phyloP scores from a whole-genome alignment of 257 asterid genomes.

The Orobanche coerulescens region DNA sequence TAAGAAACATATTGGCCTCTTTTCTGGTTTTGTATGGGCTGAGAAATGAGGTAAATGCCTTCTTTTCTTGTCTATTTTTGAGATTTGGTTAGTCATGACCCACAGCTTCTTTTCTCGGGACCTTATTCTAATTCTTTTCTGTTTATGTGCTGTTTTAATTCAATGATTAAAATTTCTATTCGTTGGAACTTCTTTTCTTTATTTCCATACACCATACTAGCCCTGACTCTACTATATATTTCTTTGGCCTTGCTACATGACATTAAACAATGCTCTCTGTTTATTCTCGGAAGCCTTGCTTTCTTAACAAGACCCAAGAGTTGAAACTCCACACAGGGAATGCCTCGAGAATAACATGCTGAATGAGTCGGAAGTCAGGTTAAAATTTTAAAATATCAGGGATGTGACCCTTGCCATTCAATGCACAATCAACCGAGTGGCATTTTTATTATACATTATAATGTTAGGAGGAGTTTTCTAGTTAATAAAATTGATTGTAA shows the following conservation, averaged over 20 bases:
- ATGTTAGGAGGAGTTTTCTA: background rate
- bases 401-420: background rate
- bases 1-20: slow-evolving; percentile 83
- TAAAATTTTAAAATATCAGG: background rate
- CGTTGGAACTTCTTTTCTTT: background rate
- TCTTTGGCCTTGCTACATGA: no score
- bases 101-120: background rate
- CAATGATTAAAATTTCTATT: background rate
- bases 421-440: background rate
- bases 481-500: background rate
- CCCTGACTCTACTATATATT: no score
- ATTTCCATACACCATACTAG: no score
- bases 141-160: background rate
- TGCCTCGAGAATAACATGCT: background rate
- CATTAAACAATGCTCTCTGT: background rate
- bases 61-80: background rate
- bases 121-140: slow-evolving; percentile 9
- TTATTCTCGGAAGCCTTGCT: background rate
- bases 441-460: background rate
- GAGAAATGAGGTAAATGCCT: slow-evolving; percentile 62
- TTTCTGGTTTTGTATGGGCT: slow-evolving; percentile 87
- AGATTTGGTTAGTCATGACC: background rate
- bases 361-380: background rate
- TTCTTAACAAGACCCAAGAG: background rate
- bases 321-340: background rate